Base-by-base conservation (phyloP, 495 filamentous ascomycete genomes). In the Podospora conica region DNA sequence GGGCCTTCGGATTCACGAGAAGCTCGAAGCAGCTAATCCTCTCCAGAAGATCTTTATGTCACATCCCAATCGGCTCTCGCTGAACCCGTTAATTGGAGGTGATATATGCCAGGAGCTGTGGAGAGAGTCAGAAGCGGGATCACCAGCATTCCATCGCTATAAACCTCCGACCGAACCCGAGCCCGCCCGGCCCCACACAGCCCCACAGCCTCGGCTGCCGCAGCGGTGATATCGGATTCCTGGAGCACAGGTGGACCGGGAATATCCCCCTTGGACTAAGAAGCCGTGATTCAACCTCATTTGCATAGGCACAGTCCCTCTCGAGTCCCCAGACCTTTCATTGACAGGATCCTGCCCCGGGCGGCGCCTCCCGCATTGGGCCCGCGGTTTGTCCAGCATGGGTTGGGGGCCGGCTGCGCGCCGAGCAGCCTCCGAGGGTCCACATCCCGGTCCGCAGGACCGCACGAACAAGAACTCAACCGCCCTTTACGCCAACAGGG, bases 71-170 rank as follows among this genome's bases (percentile, higher is more conserved):
- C 59, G 61, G 65, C 61, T 60, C 63, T 59, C 48, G 31, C 62
- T 60, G 40, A 66, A 48, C 63, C 60, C 63, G 71, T 70, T 71
- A 68, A 71, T 73, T 73, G 69, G 40, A 55, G 53, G 65, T 59
- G 67, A 66, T 73, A 75, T 73, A 66, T 66, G 58, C 54, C 69
- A 71, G 68, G 71, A 64, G 64, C n/a, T 53, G 27, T 60, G 59
- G 33, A 65, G 61, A 55, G 55, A 58, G 60, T 55, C 66, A 62
- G 56, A 58, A 12, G n/a, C 60, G 65, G 31, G 63, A 48, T 48
- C 40, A 48, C 40, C 48, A 63, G 65, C 62, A 66, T 53, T 24
- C 58, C 29, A 58, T 31, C 22, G 18, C 7, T 33, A n/a, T 18
- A 48, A n/a, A n/a, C 40, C 40, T 48, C 40, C 40, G 40, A 48